These are phyloP conservation scores for Peronosclerospora sorghi DNA, from an alignment of 352 stramenopile genomes.

Conservation along the genomic window DNA sequence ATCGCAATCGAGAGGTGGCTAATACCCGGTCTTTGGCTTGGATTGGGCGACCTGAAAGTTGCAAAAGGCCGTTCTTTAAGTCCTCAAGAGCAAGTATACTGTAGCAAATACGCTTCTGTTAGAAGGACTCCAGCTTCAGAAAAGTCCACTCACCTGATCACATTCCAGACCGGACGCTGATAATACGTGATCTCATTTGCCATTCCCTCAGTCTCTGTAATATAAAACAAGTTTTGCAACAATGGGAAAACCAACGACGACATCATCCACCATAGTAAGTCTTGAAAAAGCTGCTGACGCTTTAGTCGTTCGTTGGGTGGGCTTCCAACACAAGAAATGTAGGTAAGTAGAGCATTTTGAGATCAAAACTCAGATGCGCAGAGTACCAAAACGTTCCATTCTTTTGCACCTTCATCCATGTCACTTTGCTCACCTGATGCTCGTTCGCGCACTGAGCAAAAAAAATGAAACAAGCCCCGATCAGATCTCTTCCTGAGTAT, in stretches of 20 bases:
- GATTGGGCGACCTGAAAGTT: slow-evolving; percentile 8
- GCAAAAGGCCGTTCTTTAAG: slow-evolving; percentile 32
- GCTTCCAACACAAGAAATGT: slow-evolving; percentile 12
- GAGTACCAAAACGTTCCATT: slow-evolving; percentile 22
- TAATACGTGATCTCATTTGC: slow-evolving; percentile 63
- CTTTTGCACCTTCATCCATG: slow-evolving; percentile 23
- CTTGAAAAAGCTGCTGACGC: slow-evolving; percentile 26
- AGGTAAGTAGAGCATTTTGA: background rate
- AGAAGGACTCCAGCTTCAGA: background rate
- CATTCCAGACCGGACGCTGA: slow-evolving; percentile 52
- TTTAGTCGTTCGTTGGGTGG: slow-evolving; percentile 46
- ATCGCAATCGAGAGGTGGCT: slow-evolving; percentile 36
- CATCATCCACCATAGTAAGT: slow-evolving; percentile 35
- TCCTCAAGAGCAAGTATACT: slow-evolving; percentile 41
- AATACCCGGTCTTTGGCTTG: slow-evolving; percentile 18
- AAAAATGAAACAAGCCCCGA: background rate
- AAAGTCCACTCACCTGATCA: slow-evolving; percentile 24
- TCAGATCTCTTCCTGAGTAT: background rate
- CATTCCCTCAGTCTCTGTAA: slow-evolving; percentile 57
- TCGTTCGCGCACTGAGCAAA: slow-evolving; percentile 21
- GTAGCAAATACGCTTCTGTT: background rate
- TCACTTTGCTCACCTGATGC: slow-evolving; percentile 31
- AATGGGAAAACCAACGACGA: slow-evolving; percentile 43
- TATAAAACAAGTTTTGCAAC: slow-evolving; percentile 57
- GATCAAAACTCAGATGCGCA: background rate